Evolutionary conservation across 768 basidiomycete genomes (phyloP).

Genomic region (Leccinum boreale): DNA sequence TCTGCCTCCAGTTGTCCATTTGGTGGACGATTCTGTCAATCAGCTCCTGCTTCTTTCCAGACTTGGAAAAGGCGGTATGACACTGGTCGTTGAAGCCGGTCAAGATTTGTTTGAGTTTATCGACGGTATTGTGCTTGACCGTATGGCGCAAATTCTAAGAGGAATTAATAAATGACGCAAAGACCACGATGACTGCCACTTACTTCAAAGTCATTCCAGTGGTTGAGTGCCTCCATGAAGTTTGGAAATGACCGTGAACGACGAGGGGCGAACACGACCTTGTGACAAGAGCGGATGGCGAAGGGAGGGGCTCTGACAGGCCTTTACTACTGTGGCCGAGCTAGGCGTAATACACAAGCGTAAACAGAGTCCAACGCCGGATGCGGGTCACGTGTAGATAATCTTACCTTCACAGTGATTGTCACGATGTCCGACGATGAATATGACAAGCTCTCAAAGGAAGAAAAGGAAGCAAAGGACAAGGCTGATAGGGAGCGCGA

Average conservation of each 20-base stretch:
- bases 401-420: constrained; percentile 15
- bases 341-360: constrained; percentile 29
- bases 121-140: constrained; percentile 78
- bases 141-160: constrained; percentile 64
- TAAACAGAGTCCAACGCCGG: constrained; percentile 25
- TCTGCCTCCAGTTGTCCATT: constrained; percentile 59
- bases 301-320: background rate
- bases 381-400: constrained; percentile 26
- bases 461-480: constrained; percentile 74
- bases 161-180: constrained; percentile 20
- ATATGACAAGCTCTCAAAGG: constrained; percentile 73
- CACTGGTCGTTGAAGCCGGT: constrained; percentile 78
- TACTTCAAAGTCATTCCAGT: constrained; percentile 77
- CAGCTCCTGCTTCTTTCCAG: constrained; percentile 85
- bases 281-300: constrained; percentile 4
- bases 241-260: constrained; percentile 2
- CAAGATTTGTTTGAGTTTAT: constrained; percentile 80
- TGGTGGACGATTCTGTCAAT: constrained; percentile 68
- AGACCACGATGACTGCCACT: constrained; percentile 19
- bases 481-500: constrained; percentile 67
- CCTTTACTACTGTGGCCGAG: constrained; percentile 6
- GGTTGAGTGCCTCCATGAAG: constrained; percentile 58
- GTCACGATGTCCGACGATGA: constrained; percentile 44
- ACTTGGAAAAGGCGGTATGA: constrained; percentile 59
- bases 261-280: constrained; percentile 9